Percentiles rank a stretch among this genome's conserved stretches.
phyloP scores from a whole-genome alignment of 2,329 filamentous ascomycete genomes.

The Penicillium oxalicum region DNA sequence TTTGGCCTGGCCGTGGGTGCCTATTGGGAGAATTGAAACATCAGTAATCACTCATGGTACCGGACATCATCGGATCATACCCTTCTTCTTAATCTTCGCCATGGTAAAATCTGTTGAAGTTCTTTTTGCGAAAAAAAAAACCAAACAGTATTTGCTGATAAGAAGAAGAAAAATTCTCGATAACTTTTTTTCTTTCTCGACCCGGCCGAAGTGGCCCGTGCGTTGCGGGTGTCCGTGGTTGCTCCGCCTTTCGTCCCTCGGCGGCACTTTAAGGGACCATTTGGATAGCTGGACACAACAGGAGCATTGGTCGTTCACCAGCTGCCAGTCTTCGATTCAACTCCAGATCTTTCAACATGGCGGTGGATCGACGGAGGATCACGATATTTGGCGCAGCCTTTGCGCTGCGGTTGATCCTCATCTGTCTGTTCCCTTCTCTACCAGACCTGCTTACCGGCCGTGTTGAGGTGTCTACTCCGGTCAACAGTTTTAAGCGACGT shows the following conservation, averaged over 20 bases:
- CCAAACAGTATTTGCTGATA: conserved; percentile 27
- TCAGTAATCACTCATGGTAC: conserved; percentile 4
- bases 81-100: conserved; percentile 86
- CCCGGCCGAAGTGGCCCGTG: conserved; percentile 28
- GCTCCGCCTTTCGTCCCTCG: conserved; percentile 12
- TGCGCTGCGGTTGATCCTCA: conserved; percentile 71
- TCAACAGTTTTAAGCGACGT: conserved; percentile 97
- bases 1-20: conserved; percentile 84
- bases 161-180: conserved; percentile 34
- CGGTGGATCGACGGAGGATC: conserved; percentile 53
- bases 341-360: conserved; percentile 36
- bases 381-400: conserved; percentile 71
- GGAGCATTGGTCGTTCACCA: neutral
- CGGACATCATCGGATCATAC: conserved; percentile 36
- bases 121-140: conserved; percentile 7
- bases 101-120: conserved; percentile 40
- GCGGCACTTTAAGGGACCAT: conserved; percentile 14
- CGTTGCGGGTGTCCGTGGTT: conserved; percentile 20
- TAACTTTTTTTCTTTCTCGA: conserved; percentile 31
- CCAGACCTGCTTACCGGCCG: conserved; percentile 80
- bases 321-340: conserved; percentile 1
- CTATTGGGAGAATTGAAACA: conserved; percentile 35
- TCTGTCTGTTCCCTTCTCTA: conserved; percentile 72
- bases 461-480: conserved; percentile 93
- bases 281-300: conserved; percentile 5